Evolutionary conservation across 2,329 filamentous ascomycete species (phyloP), one percentile per base, ranked within the genome.

Genomic region (Paramyrothecium roridum): DNA sequence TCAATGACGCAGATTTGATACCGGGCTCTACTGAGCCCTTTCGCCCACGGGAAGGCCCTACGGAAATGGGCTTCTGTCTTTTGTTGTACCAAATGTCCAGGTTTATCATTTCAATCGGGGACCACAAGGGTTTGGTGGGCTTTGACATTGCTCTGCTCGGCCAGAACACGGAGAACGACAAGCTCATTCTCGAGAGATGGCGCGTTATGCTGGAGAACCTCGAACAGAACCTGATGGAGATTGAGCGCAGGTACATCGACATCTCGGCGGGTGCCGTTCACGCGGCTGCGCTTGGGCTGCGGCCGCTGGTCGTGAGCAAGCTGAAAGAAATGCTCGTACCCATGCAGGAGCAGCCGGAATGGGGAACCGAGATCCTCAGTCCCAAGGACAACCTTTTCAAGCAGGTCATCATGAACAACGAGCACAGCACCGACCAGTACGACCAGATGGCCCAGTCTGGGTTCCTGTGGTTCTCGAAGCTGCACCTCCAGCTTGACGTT

Each of bases 21-120:
- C 82, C 81, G 1, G 74, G 74, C 2, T 80, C 82, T 34, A 76
- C 74, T 8, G 76, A 82, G 53, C 76, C 80, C 0, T 66, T 84
- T 2, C 73, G 76, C 47, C 72, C 80, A 13, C 77, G 77, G 20
- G 80, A 84, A 2, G 81, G 82, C 0, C 81, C 83, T 3, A 86
- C 83, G 0, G 83, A 86, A 57, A 86, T 86, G 83, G 79, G 81
- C 1, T 83, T 84, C 57, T 76, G 77, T 57, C 62, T 85, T 33
- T 67, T 84, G 11, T 70, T 74, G 4, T 80, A 77, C 67, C 77
- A 79, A 50, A 71, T 85, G 3, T 76, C 76, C 47, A 75, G 74
- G 34, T 79, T 82, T 56, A 70, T 84, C 55, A 67, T 80, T 20
- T 72, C 70, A 2, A 74, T 77, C 6, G 76, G 77, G 30, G 65